Percentiles rank a stretch among this genome's conserved stretches.
Conservation (phyloP, 192 early-diverging fungal species). For the Mortierella antarctica region DNA sequence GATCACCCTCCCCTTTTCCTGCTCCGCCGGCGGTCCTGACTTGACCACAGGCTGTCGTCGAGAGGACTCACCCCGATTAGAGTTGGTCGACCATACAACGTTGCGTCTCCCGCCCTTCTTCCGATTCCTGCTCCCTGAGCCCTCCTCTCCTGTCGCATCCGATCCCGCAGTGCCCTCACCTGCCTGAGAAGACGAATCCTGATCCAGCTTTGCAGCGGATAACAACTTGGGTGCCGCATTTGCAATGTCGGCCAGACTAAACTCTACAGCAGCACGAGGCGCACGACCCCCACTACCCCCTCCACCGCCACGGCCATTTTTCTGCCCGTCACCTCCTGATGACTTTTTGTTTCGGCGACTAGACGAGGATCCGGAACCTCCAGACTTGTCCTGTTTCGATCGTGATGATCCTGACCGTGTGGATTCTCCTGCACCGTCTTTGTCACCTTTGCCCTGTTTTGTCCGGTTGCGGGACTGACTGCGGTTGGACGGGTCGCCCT, state of each 20-base stretch:
- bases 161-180: neutral
- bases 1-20: constrained; percentile 22
- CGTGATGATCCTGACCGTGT: constrained; percentile 3
- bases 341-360: constrained; percentile 24
- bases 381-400: constrained; percentile 27
- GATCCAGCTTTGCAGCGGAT: constrained; percentile 4
- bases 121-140: neutral
- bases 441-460: constrained; percentile 10
- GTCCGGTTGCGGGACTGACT: constrained; percentile 28
- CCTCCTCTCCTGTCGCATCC: neutral
- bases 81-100: constrained; percentile 48
- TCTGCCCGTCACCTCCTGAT: constrained; percentile 10
- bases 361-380: constrained; percentile 3
- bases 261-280: constrained; percentile 32
- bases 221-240: constrained; percentile 33
- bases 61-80: constrained; percentile 41
- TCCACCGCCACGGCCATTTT: constrained; percentile 9
- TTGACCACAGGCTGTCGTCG: constrained; percentile 10
- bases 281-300: constrained; percentile 9
- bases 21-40: neutral
- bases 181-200: neutral
- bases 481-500: constrained; percentile 1
- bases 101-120: constrained; percentile 27
- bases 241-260: constrained; percentile 48
- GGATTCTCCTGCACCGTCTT: constrained; percentile 3